Percentiles rank a stretch among this genome's conserved stretches.
phyloP scores from a whole-genome alignment of 768 basidiomycete genomes.

The Suillus alpinus region DNA sequence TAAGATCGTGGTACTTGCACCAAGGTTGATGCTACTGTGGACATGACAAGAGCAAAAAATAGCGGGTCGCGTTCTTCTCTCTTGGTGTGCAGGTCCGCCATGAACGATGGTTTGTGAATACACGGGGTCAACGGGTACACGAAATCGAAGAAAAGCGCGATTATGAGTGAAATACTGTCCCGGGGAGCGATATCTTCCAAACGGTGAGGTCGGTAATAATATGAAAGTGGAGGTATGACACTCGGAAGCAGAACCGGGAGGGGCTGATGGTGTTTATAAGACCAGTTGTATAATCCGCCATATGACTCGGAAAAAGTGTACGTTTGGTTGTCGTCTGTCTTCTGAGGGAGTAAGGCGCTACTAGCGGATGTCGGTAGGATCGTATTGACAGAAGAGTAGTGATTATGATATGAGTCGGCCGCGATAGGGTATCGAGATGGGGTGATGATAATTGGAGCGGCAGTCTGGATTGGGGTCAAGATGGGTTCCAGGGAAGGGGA shows the following conservation, averaged over 20 bases:
- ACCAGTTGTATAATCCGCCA: constrained; percentile 69
- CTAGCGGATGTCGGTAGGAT: constrained; percentile 28
- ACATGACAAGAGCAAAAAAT: constrained; percentile 90
- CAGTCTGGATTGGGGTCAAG: constrained; percentile 38
- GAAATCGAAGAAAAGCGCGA: constrained; percentile 90
- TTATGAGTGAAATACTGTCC: constrained; percentile 77
- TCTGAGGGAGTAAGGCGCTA: constrained; percentile 34
- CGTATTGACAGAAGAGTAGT: constrained; percentile 42
- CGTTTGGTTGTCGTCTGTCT: constrained; percentile 42
- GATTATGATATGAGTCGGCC: constrained; percentile 63
- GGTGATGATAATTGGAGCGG: constrained; percentile 45
- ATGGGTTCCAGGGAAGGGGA: constrained; percentile 53
- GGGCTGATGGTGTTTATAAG: constrained; percentile 60
- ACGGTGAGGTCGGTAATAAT: constrained; percentile 71
- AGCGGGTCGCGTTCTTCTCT: constrained; percentile 86
- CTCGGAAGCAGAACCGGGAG: constrained; percentile 43
- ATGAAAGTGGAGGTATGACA: constrained; percentile 57
- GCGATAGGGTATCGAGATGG: constrained; percentile 72
- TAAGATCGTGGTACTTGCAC: constrained; percentile 88
- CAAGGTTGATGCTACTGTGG: constrained; percentile 81
- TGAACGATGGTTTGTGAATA: constrained; percentile 87
- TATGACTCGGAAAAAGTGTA: constrained; percentile 49
- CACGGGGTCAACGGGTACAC: constrained; percentile 90
- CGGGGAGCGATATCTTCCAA: constrained; percentile 82
- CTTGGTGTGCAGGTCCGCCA: constrained; percentile 79